These are phyloP conservation scores for Rhododendron mucronatum DNA, from an alignment of 148 eudicot genomes.

Conservation along the genomic window DNA sequence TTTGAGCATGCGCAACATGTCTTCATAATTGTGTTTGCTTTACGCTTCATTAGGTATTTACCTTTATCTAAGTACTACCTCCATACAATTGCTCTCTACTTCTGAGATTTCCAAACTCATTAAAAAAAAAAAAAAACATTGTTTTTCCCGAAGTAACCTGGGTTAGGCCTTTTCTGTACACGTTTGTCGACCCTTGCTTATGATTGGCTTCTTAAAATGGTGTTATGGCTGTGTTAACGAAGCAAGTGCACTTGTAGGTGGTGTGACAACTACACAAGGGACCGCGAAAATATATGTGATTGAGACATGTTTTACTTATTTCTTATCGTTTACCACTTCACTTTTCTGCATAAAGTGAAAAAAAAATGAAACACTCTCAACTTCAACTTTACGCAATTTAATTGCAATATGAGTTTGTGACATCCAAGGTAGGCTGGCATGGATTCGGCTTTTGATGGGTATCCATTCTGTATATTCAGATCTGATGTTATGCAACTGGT, in stretches of 20 bases:
- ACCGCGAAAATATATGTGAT: neutral
- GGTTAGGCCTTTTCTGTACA: neutral
- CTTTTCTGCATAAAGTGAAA: neutral
- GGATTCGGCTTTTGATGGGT: neutral
- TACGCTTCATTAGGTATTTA: slow-evolving; percentile 5
- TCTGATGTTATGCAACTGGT: neutral
- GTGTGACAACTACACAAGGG: neutral
- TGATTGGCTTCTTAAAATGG: neutral
- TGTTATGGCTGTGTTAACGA: neutral
- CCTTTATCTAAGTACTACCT: slow-evolving; percentile 12
- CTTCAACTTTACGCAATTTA: neutral
- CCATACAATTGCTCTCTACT: slow-evolving; percentile 1
- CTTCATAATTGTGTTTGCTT: slow-evolving; percentile 21
- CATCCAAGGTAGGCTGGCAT: neutral
- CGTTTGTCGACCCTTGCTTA: slow-evolving; percentile 1
- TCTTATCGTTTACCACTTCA: neutral
- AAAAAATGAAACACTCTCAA: neutral
- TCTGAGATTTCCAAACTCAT: neutral
- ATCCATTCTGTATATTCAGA: neutral
- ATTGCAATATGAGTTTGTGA: neutral
- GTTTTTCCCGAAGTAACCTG: neutral
- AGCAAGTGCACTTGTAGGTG: neutral
- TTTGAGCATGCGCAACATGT: slow-evolving; percentile 32
- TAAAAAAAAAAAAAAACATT: neutral
- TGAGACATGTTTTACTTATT: neutral